A percentile compares a stretch with the other conserved stretches of the same genome.
Conservation (phyloP, 2,329 filamentous ascomycete species). For the Alternaria brassicae region DNA sequence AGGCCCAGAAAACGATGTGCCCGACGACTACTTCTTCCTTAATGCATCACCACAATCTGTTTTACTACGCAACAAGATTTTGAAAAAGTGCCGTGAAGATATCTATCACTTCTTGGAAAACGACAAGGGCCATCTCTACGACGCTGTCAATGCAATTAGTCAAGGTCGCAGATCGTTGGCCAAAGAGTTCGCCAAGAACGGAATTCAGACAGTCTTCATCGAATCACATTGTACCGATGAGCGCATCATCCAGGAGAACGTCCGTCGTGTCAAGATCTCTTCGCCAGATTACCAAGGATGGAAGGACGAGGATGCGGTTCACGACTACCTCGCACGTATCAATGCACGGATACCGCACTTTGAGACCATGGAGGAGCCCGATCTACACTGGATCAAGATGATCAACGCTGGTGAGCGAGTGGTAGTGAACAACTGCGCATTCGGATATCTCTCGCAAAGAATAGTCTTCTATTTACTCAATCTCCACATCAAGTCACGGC, state of each 20-base stretch:
- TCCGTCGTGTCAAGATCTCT: slow-evolving; percentile 95
- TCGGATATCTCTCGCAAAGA: slow-evolving; percentile 93
- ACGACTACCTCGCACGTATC: slow-evolving; percentile 89
- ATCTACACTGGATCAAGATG: slow-evolving; percentile 99
- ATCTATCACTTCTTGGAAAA: slow-evolving; percentile 96
- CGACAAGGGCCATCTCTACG: slow-evolving; percentile 98
- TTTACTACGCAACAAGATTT: slow-evolving; percentile 93
- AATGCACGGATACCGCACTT: slow-evolving; percentile 93
- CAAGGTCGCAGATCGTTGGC: slow-evolving; percentile 82
- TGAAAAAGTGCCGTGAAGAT: slow-evolving; percentile 96
- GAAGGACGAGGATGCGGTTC: slow-evolving; percentile 89
- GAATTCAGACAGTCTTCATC: slow-evolving; percentile 94
- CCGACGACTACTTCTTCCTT: slow-evolving; percentile 97
- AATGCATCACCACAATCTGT: slow-evolving; percentile 92
- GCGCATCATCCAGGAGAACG: slow-evolving; percentile 93
- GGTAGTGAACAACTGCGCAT: slow-evolving; percentile 95
- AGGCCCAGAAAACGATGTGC: slow-evolving; percentile 81
- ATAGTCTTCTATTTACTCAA: slow-evolving; percentile 99
- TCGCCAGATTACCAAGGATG: slow-evolving; percentile 96
- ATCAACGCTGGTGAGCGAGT: slow-evolving; percentile 95
- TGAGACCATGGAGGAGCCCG: slow-evolving; percentile 92
- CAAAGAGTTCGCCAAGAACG: slow-evolving; percentile 97
- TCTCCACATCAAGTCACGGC: slow-evolving; percentile 92
- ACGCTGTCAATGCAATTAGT: slow-evolving; percentile 92
- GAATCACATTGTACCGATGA: slow-evolving; percentile 96